These are phyloP conservation scores for Umbelopsis ramanniana DNA, from an alignment of 192 early-diverging fungal genomes.

Conservation along the genomic window DNA sequence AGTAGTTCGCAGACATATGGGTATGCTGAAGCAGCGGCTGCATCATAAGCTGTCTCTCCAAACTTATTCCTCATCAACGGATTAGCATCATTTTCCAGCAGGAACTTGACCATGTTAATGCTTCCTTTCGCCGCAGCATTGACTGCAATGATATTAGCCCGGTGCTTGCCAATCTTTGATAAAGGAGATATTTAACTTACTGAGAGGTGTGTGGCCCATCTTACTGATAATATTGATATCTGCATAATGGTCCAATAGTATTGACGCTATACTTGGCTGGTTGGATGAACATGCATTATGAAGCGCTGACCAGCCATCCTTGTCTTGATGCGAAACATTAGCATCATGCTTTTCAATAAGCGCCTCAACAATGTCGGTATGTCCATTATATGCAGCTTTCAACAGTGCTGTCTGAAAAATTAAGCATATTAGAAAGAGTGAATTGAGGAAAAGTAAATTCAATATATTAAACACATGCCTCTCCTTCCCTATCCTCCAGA, in stretches of 20 bases:
- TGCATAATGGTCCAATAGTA: constrained; percentile 58
- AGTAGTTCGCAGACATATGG: constrained; percentile 65
- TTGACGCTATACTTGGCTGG: constrained; percentile 50
- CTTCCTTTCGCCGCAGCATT: constrained; percentile 70
- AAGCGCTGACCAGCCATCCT: constrained; percentile 75
- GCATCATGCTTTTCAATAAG: constrained; percentile 58
- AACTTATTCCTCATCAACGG: constrained; percentile 62
- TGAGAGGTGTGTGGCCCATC: constrained; percentile 71
- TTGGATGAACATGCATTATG: constrained; percentile 71
- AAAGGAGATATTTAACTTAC: constrained; percentile 38
- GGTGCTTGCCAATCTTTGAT: background rate
- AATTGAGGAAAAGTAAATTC: background rate
- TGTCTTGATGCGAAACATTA: constrained; percentile 62
- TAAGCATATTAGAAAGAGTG: background rate
- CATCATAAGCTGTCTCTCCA: constrained; percentile 73
- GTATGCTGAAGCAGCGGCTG: constrained; percentile 66
- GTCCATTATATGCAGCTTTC: constrained; percentile 70
- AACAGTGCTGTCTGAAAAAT: constrained; percentile 62
- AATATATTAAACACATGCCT: constrained; percentile 44
- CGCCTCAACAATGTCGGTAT: constrained; percentile 53
- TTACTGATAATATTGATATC: constrained; percentile 58
- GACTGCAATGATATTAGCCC: constrained; percentile 45
- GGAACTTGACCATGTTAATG: constrained; percentile 56
- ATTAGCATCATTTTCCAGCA: constrained; percentile 59
- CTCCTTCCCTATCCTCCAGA: constrained; percentile 62